Evolutionary conservation across 331 rosid genomes (phyloP), one percentile per base, ranked within the genome.

Genomic region (Stylosanthes scabra): DNA sequence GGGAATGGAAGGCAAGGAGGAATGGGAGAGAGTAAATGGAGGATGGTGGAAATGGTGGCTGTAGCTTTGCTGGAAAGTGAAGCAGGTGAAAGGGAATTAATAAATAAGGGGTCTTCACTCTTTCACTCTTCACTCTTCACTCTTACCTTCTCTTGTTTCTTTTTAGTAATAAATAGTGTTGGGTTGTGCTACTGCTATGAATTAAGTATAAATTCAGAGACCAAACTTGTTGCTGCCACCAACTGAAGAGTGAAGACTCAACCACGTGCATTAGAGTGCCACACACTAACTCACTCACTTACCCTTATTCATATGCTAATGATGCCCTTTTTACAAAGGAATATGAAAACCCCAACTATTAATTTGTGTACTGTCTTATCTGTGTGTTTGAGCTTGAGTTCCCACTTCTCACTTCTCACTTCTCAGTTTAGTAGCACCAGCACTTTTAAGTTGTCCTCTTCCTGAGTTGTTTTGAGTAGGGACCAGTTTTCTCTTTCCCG

Each of bases 181-280:
- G 39, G 39, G 6, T 34, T 34, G 1, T 34, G 39, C 12, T 64
- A 66, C 37, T 63, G n/a, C n/a, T n/a, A n/a, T n/a, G n/a, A n/a
- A n/a, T n/a, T n/a, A 77, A 51, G 50, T 57, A 75, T 85, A 81
- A 66, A 80, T 78, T 82, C 28, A 82, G 83, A 77, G 83, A 86
- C 25, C 25, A 20, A 34, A 4, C 20, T 13, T n/a, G n/a, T 11
- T 47, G n/a, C 86, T 78, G 93, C 77, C 78, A 87, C 83, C 92
- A 83, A 81, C 66, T 39, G 88, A 83, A 86, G 86, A 81, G 63
- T 39, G 88, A 83, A 86, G 86, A 82, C 73, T 80, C 64, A 86
- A 86, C 81, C 97, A 93, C 93, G 98, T 93, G 98, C 96, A 91
- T 80, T 83, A 74, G 69, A 59, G 91, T 74, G 70, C 25, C 40